Evolutionary conservation across 2,329 filamentous ascomycete species (phyloP), one percentile per base, ranked within the genome.

Genomic region (Lasiodiplodia citricola): DNA sequence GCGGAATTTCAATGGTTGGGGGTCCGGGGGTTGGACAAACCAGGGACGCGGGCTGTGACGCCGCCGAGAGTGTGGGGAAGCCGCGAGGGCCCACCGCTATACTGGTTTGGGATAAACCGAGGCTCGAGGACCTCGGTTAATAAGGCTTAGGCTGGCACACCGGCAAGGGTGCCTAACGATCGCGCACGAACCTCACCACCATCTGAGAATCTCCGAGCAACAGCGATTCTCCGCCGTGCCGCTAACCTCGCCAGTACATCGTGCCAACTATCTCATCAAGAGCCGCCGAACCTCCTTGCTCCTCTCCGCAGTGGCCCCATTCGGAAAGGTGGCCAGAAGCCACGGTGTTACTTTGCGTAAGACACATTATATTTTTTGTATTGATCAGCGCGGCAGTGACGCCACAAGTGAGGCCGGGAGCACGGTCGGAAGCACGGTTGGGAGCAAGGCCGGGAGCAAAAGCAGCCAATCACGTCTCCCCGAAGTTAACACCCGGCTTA

Each of bases 1-100:
- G 28, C 14, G 25, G 16, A 28, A 63, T 37, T 7, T 18, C 41
- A 18, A 44, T 18, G 11, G 31, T 10, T 52, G 18, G 25, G 57
- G 38, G 23, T 50, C 28, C 28, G 35, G 55, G 6, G 21, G 18
- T 47, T 5, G 31, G 6, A 50, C 31, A 18, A n/a, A 4, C 44
- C 60, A 28, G 47, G 60, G 31, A 13, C 6, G 14, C 37, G n/a
- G 60, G 13, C 28, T 52, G 6, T 44, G 23, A n/a, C 13, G 13
- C 28, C 31, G 60, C 44, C 47, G 11, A 64, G 60, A 64, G 60
- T 64, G 60, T 64, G 60, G 60, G 60, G 60, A 63, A 63, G 31
- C 28, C 23, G 28, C n/a, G 18, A 11, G 4, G 11, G 7, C 14
- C 7, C 14, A 14, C 21, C 60, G 47, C 60, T 52, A 64, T 4